Evolutionary conservation across 768 basidiomycete species (phyloP), one percentile per base, ranked within the genome.

Genomic region (Dendrothele bispora): DNA sequence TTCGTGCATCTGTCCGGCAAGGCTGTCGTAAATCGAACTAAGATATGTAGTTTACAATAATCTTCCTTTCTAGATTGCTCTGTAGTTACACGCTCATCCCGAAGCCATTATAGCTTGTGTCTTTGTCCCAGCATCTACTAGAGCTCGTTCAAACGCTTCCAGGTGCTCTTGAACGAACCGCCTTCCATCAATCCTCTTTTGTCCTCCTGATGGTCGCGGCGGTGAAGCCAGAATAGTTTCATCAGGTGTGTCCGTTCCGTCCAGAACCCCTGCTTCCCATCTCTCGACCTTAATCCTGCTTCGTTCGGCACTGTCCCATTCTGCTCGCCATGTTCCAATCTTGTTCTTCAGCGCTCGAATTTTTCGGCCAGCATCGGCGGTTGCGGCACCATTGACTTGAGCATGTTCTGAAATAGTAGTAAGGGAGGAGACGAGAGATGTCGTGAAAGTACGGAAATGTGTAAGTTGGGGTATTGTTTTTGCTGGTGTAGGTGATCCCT

Each of bases 341-440:
- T 86, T 88, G 58, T 91, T 91, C 69, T 88, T 90, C 51, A 91
- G 66, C 11, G 87, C 86, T 42, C 91, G 85, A 34, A 94, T 83
- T 66, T 88, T 91, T 29, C 91, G 78, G 39, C 89, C 90, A 1
- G 91, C 86, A 48, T 94, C 91, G 1, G 89, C 83, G 7, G 88
- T 86, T 4, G 84, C 86, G 1, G 88, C 91, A 7, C 85, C 83
- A 59, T 91, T 90, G 43, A 92, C 89, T 61, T 94, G 91, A 12
- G 89, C 86, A 51, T 92, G 88, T 57, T 94, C 91, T 22, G 87
- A 89, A 55, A 93, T 80, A 27, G 82, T 79, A 3, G 83, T 77
- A 39, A 94, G 77, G 10, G 89, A 86, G 22, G 83, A 69, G 38
- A 87, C 82, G 43, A 93, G 78, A 7, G 88, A 85, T 8, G 82